Evolutionary conservation across 2,329 filamentous ascomycete genomes (phyloP).

Genomic region (Graphiopsis chlorocephala): DNA sequence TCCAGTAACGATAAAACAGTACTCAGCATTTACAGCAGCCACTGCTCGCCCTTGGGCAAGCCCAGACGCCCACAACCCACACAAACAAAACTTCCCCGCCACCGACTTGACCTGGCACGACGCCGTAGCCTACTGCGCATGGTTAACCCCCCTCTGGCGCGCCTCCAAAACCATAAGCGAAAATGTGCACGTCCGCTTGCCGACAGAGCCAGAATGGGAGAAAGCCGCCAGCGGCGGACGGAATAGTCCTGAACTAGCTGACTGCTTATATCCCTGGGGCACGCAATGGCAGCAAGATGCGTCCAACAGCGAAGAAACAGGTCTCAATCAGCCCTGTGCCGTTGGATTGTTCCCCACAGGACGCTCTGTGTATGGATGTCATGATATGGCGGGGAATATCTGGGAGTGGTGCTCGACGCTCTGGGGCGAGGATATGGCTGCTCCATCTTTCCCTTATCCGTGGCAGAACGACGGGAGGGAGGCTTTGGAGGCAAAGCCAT

Average conservation of each 20-base stretch:
- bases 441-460: not conserved
- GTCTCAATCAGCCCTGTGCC: not conserved
- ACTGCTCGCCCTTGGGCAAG: not conserved
- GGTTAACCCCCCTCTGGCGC: not conserved
- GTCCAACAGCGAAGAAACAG: not conserved
- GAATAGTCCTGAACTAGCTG: not conserved
- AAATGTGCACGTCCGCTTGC: not conserved
- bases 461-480: not conserved
- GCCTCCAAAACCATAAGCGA: not conserved
- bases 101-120: not conserved
- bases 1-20: not conserved
- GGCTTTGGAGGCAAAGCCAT: not conserved
- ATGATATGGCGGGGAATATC: conserved; percentile 16
- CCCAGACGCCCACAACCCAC: not conserved
- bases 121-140: not conserved
- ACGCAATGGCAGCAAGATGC: not conserved
- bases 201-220: conserved; percentile 16
- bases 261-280: not conserved
- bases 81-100: not conserved
- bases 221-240: conserved; percentile 6
- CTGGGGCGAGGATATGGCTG: conserved; percentile 13
- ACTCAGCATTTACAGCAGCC: not conserved
- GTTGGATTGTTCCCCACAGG: conserved; percentile 5
- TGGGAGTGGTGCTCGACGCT: conserved; percentile 17
- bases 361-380: not conserved